Evolutionary conservation across 129 eudicot genomes (phyloP).

Genomic region (Chrysanthemum seticuspe): DNA sequence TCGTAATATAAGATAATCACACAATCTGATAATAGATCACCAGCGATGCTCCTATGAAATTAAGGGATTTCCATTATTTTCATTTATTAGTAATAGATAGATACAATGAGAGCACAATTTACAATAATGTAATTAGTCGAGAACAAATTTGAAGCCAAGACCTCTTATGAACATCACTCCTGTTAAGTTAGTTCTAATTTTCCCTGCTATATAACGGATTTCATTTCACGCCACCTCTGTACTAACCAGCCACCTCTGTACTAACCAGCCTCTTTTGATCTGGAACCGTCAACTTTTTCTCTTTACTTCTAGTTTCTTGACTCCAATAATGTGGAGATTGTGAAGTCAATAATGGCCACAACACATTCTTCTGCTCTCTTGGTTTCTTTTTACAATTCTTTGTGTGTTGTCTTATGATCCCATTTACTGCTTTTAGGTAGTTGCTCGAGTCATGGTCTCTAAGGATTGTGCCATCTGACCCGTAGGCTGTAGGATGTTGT

Average conservation of each 20-base stretch:
- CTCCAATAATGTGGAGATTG: slow-evolving; percentile 77
- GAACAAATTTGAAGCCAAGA: slow-evolving; percentile 27
- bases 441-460: slow-evolving; percentile 95
- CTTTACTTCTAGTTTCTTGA: slow-evolving; percentile 42
- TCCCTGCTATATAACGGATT: slow-evolving; percentile 20
- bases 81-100: slow-evolving; percentile 30
- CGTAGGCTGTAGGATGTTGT: slow-evolving; percentile 82
- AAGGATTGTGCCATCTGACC: slow-evolving; percentile 75
- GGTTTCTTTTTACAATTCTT: slow-evolving; percentile 33
- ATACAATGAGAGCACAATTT: slow-evolving; percentile 30
- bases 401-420: slow-evolving; percentile 64
- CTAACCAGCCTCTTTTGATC: slow-evolving; percentile 39
- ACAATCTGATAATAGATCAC: background rate
- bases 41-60: slow-evolving; percentile 1
- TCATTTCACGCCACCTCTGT: slow-evolving; percentile 48
- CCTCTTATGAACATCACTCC: slow-evolving; percentile 32
- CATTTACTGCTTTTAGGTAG: slow-evolving; percentile 76
- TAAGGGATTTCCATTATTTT: slow-evolving; percentile 14
- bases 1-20: background rate
- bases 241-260: slow-evolving; percentile 40
- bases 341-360: slow-evolving; percentile 75
- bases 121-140: slow-evolving; percentile 29
- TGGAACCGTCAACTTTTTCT: slow-evolving; percentile 24
- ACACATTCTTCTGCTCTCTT: slow-evolving; percentile 41
- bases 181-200: slow-evolving; percentile 13